phyloP scores from a whole-genome alignment of 305 asterid genomes.

The Solanum hybrid region DNA sequence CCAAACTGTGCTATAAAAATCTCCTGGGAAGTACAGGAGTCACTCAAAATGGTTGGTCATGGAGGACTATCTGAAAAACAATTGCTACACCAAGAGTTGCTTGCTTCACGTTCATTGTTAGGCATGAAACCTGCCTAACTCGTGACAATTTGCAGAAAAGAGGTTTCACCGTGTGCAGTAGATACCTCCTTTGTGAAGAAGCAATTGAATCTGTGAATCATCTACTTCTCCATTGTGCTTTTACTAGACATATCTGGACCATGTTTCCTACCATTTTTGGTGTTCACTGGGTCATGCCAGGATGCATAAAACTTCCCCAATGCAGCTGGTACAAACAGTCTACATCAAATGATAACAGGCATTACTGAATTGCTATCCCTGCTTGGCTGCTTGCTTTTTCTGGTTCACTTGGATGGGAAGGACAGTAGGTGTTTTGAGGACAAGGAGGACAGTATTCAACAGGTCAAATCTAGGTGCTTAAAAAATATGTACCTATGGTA shows the following conservation, averaged over 20 bases:
- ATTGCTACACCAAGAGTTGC: not conserved
- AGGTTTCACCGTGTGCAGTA: not conserved
- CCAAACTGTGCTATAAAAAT: not conserved
- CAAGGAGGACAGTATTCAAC: not conserved
- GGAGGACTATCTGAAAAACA: not conserved
- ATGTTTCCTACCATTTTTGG: not conserved
- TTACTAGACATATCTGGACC: not conserved
- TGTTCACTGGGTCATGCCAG: not conserved
- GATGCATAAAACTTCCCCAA: not conserved
- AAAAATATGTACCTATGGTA: not conserved
- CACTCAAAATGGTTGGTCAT: not conserved
- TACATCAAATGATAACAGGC: not conserved
- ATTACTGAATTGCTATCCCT: not conserved
- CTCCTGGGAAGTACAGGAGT: not conserved
- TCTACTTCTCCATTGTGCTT: not conserved
- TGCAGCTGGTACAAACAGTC: not conserved
- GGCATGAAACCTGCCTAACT: not conserved
- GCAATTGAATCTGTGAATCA: not conserved
- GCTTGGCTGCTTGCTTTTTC: not conserved
- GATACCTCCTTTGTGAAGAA: not conserved
- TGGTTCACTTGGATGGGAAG: not conserved
- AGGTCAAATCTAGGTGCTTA: not conserved
- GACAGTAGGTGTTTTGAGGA: not conserved
- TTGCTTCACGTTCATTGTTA: not conserved
- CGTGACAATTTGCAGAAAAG: not conserved